A percentile compares a stretch with the other conserved stretches of the same genome.
Conservation (phyloP, 2,329 filamentous ascomycete species). For the Cytospora chrysosperma region DNA sequence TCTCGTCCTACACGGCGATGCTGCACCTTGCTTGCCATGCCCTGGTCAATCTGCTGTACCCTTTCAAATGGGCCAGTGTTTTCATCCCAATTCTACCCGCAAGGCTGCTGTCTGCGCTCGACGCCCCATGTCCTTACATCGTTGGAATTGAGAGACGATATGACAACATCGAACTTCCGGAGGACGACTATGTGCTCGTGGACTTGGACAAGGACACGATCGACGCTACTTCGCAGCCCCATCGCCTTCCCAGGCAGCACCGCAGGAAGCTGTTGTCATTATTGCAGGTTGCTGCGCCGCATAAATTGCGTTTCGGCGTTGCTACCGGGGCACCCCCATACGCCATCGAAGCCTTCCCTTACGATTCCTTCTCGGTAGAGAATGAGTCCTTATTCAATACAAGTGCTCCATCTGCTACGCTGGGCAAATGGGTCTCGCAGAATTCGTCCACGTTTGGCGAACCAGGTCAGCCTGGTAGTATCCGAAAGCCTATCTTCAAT, state of each 20-base stretch:
- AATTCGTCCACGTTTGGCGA: conserved; percentile 87
- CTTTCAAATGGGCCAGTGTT: conserved; percentile 88
- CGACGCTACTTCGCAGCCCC: conserved; percentile 77
- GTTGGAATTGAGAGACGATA: conserved; percentile 94
- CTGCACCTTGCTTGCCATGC: conserved; percentile 88
- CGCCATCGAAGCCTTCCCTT: conserved; percentile 88
- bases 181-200: conserved; percentile 93
- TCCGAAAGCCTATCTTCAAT: conserved; percentile 77
- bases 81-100: conserved; percentile 91
- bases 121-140: conserved; percentile 95
- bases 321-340: conserved; percentile 87
- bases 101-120: conserved; percentile 82
- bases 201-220: conserved; percentile 91
- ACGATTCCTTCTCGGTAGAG: conserved; percentile 86
- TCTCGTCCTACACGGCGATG: conserved; percentile 96
- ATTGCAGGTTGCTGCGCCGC: conserved; percentile 85
- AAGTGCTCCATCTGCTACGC: conserved; percentile 65
- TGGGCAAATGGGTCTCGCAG: conserved; percentile 84
- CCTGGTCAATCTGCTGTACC: conserved; percentile 82
- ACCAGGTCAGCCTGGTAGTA: conserved; percentile 49
- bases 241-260: conserved; percentile 80
- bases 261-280: conserved; percentile 85
- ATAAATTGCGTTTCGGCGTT: conserved; percentile 84
- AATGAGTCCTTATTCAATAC: conserved; percentile 77
- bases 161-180: conserved; percentile 79